A percentile compares a stretch with the other conserved stretches of the same genome.
Conservation (phyloP, 306 rosid species). For the Acacia acuminata region DNA sequence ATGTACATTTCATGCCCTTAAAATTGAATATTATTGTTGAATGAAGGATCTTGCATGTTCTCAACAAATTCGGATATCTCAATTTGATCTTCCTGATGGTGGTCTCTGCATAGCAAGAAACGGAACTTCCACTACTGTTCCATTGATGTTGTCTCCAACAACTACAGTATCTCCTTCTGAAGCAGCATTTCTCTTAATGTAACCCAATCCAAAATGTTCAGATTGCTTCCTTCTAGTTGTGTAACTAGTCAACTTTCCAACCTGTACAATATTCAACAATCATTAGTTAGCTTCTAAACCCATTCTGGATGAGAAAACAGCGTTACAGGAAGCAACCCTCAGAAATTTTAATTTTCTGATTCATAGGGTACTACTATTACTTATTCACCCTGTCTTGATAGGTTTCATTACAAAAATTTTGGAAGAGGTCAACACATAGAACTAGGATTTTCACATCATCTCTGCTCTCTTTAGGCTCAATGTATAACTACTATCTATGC, state of each 20-base stretch:
- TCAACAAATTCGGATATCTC: constrained; percentile 9
- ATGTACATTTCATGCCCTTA: constrained; percentile 18
- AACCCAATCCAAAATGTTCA: constrained; percentile 80
- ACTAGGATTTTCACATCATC: constrained; percentile 15
- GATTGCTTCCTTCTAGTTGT: constrained; percentile 67
- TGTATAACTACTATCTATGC: background rate
- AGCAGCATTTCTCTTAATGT: constrained; percentile 78
- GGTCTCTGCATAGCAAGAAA: constrained; percentile 71
- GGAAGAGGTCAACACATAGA: constrained; percentile 11
- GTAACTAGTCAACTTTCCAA: constrained; percentile 88
- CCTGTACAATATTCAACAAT: constrained; percentile 48
- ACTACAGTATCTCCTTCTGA: constrained; percentile 60
- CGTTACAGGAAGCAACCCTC: constrained; percentile 5
- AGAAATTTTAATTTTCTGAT: constrained; percentile 13
- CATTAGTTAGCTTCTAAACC: constrained; percentile 21
- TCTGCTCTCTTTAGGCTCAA: constrained; percentile 4
- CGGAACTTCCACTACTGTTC: constrained; percentile 73
- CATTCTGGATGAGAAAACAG: background rate
- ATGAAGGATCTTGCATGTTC: background rate
- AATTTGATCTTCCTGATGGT: constrained; percentile 44
- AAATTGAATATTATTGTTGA: background rate
- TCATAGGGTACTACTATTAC: constrained; percentile 18
- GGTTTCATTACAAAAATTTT: constrained; percentile 8
- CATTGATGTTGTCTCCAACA: constrained; percentile 65
- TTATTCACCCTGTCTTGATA: background rate